Evolutionary conservation across 2,329 filamentous ascomycete genomes (phyloP), one percentile per base, ranked within the genome.

Genomic region (Furcasterigmium furcatum): DNA sequence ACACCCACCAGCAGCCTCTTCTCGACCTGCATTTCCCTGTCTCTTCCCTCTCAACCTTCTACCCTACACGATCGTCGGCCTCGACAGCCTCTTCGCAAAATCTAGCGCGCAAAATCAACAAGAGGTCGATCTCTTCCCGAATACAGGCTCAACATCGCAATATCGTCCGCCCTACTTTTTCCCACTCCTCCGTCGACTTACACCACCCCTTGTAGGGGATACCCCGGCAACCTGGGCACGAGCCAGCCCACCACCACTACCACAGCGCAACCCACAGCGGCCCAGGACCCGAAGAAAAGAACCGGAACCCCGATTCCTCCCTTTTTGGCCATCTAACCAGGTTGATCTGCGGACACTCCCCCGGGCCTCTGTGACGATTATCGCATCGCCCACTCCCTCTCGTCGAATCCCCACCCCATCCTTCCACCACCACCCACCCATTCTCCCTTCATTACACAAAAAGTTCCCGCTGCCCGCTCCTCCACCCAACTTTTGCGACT

Each of bases 381-480:
- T 51, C 48, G 46, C 50, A 50, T 43, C 46, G 16, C 12, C 27
- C 47, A 34, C 40, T 32, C 20, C 41, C 45, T 44, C 44, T 12
- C 7, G 24, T 27, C 12, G 24, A 27, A 7, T 44, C 44, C 30
- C 21, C 41, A 48, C 48, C 40, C 50, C 48, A 46, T 45, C 30
- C 19, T 32, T 32, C 29, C 30, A n/a, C 19, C 39, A 30, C 19
- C 14, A 16, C 19, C 38, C n/a, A 25, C 22, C 22, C 38, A 9
- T 32, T 30, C 40, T 34, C 30, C 40, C 27, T 34, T 32, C 27
- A 34, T 42, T 27, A 30, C 50, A 51, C 50, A 52, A 52, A 52
- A 52, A 52, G 50, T 52, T 52, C 34, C 50, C 41, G n/a, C 39
- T 44, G 45, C 50, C 50, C 50, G 49, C 48, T 39, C 25, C 24